phyloP scores from a whole-genome alignment of 73 alveolate genomes.

The Uronychia setigera region DNA sequence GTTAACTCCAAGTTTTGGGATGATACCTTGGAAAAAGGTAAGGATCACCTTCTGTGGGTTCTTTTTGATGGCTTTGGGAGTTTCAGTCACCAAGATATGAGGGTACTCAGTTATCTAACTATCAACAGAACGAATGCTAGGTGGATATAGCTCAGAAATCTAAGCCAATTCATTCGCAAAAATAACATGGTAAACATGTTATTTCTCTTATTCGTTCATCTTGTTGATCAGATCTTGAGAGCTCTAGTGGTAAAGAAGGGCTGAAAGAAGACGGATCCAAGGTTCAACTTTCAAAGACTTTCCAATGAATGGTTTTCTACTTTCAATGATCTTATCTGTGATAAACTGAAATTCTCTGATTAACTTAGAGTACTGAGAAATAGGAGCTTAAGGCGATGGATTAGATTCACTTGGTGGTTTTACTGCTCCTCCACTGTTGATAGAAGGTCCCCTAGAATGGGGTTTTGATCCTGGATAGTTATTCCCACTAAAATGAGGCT shows the following conservation, averaged over 20 bases:
- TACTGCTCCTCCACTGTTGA: too few species aligned
- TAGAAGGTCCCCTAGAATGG: too few species aligned
- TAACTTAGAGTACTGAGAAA: too few species aligned
- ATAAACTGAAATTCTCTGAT: background rate
- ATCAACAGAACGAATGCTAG: background rate
- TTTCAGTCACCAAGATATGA: background rate
- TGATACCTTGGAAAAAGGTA: background rate
- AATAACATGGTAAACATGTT: background rate
- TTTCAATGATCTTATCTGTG: background rate
- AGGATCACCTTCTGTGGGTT: constrained; percentile 2
- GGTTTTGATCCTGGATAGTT: too few species aligned
- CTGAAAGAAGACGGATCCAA: background rate
- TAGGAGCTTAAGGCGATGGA: too few species aligned
- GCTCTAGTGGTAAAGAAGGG: background rate
- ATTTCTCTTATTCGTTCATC: background rate
- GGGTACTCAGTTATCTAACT: background rate
- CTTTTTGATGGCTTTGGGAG: background rate
- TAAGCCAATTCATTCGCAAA: background rate
- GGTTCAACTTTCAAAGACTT: background rate
- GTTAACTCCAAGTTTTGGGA: background rate
- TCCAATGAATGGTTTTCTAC: background rate
- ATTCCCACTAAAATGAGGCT: too few species aligned
- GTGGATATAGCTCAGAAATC: background rate
- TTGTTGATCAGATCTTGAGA: background rate
- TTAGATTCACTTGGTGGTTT: too few species aligned